Conservation (phyloP, 768 basidiomycete species). For the Mycena indigotica region DNA sequence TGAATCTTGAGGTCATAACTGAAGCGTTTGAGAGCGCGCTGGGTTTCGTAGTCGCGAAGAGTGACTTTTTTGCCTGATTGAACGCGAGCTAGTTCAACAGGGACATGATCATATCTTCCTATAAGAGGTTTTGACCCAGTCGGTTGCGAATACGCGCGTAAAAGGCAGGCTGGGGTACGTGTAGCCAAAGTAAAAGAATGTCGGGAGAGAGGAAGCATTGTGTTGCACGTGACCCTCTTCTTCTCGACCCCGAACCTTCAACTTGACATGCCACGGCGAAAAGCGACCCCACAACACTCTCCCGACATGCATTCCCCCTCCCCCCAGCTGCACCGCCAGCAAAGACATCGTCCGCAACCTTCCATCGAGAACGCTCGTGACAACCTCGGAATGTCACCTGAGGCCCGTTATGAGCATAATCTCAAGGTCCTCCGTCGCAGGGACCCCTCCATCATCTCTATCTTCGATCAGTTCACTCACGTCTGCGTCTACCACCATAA, state of each 20-base stretch:
- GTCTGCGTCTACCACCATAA: conserved; percentile 81
- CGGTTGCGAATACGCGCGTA: not conserved
- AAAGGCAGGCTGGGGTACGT: not conserved
- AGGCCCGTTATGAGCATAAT: conserved; percentile 72
- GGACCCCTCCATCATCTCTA: conserved; percentile 77
- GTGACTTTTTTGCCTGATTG: conserved; percentile 7
- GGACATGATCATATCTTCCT: not conserved
- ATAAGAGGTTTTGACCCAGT: not conserved
- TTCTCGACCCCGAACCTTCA: not conserved
- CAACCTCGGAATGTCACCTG: conserved; percentile 59
- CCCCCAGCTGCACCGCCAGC: too few relatives aligned
- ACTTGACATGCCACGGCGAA: not conserved
- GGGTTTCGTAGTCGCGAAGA: conserved; percentile 13
- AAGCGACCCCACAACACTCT: not conserved
- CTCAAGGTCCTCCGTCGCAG: conserved; percentile 78
- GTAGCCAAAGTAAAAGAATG: not conserved
- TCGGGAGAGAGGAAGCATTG: too few relatives aligned
- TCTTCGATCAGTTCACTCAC: conserved; percentile 88
- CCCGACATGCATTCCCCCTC: not conserved
- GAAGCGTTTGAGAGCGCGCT: conserved; percentile 3
- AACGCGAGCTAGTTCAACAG: conserved; percentile 8
- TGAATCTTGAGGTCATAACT: conserved; percentile 12
- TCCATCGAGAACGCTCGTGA: conserved; percentile 27
- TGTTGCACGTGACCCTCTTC: not conserved
- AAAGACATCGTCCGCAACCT: conserved; percentile 22